Conservation (phyloP, 1,139 yeast species). For the Pneumocystis jirovecii region DNA sequence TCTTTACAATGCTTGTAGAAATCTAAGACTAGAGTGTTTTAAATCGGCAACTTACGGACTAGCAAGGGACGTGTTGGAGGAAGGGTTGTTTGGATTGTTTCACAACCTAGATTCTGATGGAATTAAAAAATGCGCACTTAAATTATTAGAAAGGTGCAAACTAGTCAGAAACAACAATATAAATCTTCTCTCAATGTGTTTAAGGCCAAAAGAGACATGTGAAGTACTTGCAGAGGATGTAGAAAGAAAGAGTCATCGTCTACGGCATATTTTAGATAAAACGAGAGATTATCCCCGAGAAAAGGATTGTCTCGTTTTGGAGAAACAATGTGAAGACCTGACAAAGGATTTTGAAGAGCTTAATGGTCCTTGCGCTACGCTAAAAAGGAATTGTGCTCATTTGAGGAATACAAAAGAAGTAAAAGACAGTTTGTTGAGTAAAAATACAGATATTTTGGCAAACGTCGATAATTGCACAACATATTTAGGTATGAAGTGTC, state of each 20-base stretch:
- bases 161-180: not conserved
- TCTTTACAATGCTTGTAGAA: too few relatives aligned
- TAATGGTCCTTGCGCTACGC: not conserved
- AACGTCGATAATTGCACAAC: not conserved
- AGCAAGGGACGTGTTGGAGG: too few relatives aligned
- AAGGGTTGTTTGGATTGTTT: too few relatives aligned
- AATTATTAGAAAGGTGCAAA: not conserved
- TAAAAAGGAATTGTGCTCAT: not conserved
- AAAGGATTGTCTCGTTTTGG: not conserved
- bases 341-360: not conserved
- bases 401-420: not conserved
- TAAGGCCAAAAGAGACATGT: not conserved
- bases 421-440: not conserved
- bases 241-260: too few relatives aligned
- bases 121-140: too few relatives aligned
- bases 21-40: too few relatives aligned
- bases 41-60: too few relatives aligned
- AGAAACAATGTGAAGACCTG: not conserved
- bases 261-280: not conserved
- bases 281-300: not conserved
- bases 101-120: too few relatives aligned
- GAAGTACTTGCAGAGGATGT: not conserved
- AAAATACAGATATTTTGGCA: not conserved
- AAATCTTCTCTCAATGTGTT: not conserved
- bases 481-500: not conserved